Evolutionary conservation across 331 rosid genomes (phyloP), one percentile per base, ranked within the genome.

Genomic region (Erythrophleum ivorense): DNA sequence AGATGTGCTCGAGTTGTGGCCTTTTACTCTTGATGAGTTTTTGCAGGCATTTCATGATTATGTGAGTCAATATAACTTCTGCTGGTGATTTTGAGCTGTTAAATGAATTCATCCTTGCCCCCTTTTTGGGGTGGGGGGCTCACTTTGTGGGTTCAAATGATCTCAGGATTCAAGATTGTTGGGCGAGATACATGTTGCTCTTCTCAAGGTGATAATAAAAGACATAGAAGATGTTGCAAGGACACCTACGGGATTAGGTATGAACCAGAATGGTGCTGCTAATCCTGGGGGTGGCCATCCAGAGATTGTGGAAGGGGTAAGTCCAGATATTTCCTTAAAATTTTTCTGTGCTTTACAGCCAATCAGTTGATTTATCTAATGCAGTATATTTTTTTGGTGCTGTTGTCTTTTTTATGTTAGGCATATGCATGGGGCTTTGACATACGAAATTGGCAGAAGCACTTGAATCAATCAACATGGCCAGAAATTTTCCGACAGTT

Each of bases 401-500:
- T 78, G 74, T 53, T 64, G 33, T 50, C 40, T 55, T 85, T 75
- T 76, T 64, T 73, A 36, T 83, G 69, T 84, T 78, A 96, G 97
- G 99, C 99, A 58, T 94, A 96, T 84, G 90, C 97, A 24, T 96
- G 99, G 99, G 99, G 99, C 57, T 94, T 94, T 92, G 99, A 96
- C 84, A 96, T 96, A 80, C 85, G 95, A 70, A 94, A 92, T 82
- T 96, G 99, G 99, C 98, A 95, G 88, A 86, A 84, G 88, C 97
- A 92, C 89, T 85, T 95, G 80, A 93, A 92, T 89, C 94, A 92
- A 52, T 87, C 91, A 81, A 93, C 99, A 53, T 95, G 99, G 99
- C 97, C 97, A 58, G 99, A 95, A 86, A 87, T 95, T 81, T 86
- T 93, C 78, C 88, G 99, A 80, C 99, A 95, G 84, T 80, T 95